Conservation (phyloP, 768 basidiomycete genomes). For the Hemileccinum impolitum region DNA sequence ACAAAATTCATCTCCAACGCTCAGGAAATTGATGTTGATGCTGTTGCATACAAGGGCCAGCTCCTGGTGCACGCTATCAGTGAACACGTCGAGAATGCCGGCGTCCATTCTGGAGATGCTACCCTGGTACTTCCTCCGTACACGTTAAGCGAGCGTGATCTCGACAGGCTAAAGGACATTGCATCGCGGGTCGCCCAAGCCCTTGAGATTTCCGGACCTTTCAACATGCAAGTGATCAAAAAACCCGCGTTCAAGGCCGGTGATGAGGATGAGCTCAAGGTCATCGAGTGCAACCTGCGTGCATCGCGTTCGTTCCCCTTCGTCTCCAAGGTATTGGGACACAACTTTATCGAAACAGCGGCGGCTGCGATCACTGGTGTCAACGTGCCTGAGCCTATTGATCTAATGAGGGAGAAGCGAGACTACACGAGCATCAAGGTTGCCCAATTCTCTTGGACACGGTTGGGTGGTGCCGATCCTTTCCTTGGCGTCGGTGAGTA, state of each 20-base stretch:
- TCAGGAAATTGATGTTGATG: slow-evolving; percentile 97
- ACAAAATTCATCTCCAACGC: slow-evolving; percentile 98
- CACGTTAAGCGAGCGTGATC: slow-evolving; percentile 69
- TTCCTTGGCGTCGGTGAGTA: slow-evolving; percentile 91
- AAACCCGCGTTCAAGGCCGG: slow-evolving; percentile 53
- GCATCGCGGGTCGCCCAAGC: slow-evolving; percentile 93
- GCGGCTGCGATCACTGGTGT: slow-evolving; percentile 82
- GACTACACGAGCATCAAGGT: slow-evolving; percentile 97
- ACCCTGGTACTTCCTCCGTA: slow-evolving; percentile 96
- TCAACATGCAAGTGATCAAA: slow-evolving; percentile 99
- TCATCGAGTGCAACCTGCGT: slow-evolving; percentile 98
- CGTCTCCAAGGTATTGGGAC: slow-evolving; percentile 95
- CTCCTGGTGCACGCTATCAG: slow-evolving; percentile 95
- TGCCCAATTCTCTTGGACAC: slow-evolving; percentile 98
- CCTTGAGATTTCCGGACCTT: slow-evolving; percentile 96
- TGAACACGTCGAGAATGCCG: slow-evolving; percentile 98
- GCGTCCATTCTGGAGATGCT: slow-evolving; percentile 98
- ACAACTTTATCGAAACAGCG: slow-evolving; percentile 95
- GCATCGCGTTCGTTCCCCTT: slow-evolving; percentile 99
- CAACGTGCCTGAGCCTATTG: slow-evolving; percentile 86
- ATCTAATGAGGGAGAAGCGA: slow-evolving; percentile 84
- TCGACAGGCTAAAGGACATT: slow-evolving; percentile 87
- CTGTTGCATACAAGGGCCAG: slow-evolving; percentile 89
- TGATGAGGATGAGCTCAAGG: slow-evolving; percentile 76
- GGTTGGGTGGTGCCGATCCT: slow-evolving; percentile 92